Percentiles rank a stretch among this genome's conserved stretches.
Conservation (phyloP, 768 basidiomycete species). For the Lactarius psammicola region DNA sequence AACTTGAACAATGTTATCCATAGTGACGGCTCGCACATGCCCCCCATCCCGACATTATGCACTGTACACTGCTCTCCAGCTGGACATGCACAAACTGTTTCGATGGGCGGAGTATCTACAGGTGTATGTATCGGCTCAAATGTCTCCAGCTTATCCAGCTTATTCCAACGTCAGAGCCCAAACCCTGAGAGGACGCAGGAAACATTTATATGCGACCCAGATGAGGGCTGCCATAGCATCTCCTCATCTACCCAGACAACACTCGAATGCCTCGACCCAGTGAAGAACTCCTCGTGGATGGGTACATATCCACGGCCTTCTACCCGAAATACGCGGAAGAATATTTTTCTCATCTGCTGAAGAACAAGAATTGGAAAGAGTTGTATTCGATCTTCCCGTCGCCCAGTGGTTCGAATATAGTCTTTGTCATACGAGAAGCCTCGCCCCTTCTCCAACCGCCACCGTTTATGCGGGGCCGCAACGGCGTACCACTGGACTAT, state of each 20-base stretch:
- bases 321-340: slow-evolving; percentile 1
- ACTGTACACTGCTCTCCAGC: slow-evolving; percentile 8
- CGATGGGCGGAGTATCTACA: background rate
- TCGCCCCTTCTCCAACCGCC: background rate
- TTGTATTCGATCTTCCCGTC: background rate
- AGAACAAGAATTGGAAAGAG: slow-evolving; percentile 1
- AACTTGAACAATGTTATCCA: background rate
- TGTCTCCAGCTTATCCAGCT: too few relatives aligned
- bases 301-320: slow-evolving; percentile 19
- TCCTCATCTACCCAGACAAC: background rate
- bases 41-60: background rate
- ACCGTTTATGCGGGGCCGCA: background rate
- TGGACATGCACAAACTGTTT: background rate
- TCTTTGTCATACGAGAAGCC: background rate
- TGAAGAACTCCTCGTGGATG: slow-evolving; percentile 14
- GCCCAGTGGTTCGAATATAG: background rate
- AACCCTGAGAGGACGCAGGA: background rate
- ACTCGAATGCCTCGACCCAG: background rate
- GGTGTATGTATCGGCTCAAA: background rate
- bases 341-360: slow-evolving; percentile 19
- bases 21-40: background rate
- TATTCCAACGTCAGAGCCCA: background rate
- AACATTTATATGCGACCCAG: slow-evolving; percentile 11
- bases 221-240: background rate
- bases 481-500: slow-evolving; percentile 2